Conservation (phyloP, 2,329 filamentous ascomycete species). For the Neofusicoccum kwambonambiense region DNA sequence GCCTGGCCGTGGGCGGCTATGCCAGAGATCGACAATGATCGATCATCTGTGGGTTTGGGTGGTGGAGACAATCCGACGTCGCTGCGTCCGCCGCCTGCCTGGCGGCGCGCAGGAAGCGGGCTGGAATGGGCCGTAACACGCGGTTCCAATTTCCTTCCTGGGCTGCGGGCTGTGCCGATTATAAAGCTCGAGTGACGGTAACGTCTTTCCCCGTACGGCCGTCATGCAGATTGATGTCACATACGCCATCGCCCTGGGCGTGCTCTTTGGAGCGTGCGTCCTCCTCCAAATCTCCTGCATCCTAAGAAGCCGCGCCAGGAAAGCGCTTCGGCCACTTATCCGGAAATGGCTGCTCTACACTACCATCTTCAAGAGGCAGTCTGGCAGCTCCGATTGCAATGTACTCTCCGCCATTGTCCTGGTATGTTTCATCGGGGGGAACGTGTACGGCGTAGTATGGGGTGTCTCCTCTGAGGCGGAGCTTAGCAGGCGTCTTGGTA, state of each 20-base stretch:
- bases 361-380: neutral
- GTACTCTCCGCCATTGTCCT: neutral
- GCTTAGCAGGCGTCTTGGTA: constrained; percentile 19
- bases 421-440: constrained; percentile 12
- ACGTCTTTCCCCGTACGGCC: neutral
- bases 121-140: neutral
- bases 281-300: neutral
- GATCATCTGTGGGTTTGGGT: neutral
- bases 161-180: neutral
- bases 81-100: neutral
- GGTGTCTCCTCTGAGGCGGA: constrained; percentile 1
- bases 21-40: neutral
- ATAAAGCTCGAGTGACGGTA: neutral
- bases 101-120: neutral
- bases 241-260: neutral
- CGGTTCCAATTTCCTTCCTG: neutral
- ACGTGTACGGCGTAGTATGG: constrained; percentile 12
- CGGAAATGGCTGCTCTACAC: constrained; percentile 19
- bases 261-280: neutral
- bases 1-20: neutral
- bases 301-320: neutral
- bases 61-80: neutral
- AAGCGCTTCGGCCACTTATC: neutral
- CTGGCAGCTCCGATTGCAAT: constrained; percentile 5
- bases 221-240: no score